Evolutionary conservation across 2,329 filamentous ascomycete species (phyloP), one percentile per base, ranked within the genome.

Genomic region (Beauveria sp.): DNA sequence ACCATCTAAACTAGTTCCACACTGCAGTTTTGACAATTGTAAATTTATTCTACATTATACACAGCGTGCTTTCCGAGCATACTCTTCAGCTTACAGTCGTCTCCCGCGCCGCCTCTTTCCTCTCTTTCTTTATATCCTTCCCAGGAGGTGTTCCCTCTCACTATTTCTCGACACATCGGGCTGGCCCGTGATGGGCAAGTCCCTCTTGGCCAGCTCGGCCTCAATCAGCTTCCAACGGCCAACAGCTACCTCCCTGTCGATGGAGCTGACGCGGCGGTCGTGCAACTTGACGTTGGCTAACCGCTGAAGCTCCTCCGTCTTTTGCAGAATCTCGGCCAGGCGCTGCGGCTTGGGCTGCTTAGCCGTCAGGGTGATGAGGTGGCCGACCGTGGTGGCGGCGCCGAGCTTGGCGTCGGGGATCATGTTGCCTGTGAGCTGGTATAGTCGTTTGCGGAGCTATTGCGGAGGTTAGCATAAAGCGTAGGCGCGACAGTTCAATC

Each of bases 181-280:
- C 53, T 76, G 75, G 3, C 83, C 84, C 3, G 76, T 77, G 18
- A 85, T 75, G 8, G 87, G 84, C 66, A 93, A 72, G 18, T 81
- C 82, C 61, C 86, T 79, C 70, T 82, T 80, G 69, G 75, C 75
- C 65, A 93, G 77, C 74, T 91, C 88, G 69, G 86, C 78, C 72
- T 89, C 82, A 69, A 93, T 90, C 55, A 92, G 73, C 83, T 95
- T 95, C 84, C 88, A 90, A 68, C 90, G 80, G 30, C 91, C 91
- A 47, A 90, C 72, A 54, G 83, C 80, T 67, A 82, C 85, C 74
- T 93, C 89, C 72, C 85, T 86, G 72, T 93, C 84, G 40, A 89
- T 85, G 10, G 85, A 82, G 8, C 86, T 92, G 63, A 90, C 78
- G 68, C 87, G 86, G 66, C 81, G 81, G 28, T 75, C 72, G 66